Conservation (phyloP, 2,329 filamentous ascomycete species). For the Coniochaeta prunicola region DNA sequence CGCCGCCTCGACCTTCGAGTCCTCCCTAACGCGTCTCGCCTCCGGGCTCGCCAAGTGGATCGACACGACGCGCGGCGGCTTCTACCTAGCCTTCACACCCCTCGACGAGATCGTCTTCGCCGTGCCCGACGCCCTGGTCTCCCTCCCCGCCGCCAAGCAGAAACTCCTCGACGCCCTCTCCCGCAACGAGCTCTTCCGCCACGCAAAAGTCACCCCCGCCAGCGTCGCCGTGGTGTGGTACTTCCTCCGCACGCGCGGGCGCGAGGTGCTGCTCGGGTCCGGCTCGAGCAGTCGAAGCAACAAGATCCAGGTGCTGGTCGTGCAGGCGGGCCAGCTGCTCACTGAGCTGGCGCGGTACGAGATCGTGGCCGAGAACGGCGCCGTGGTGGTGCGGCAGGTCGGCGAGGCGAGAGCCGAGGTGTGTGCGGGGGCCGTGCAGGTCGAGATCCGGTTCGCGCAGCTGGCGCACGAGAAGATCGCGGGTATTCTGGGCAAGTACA, state of each 20-base stretch:
- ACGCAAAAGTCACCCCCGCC: not conserved
- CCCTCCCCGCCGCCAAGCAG: not conserved
- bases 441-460: not conserved
- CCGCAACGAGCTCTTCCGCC: not conserved
- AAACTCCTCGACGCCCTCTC: not conserved
- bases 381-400: not conserved
- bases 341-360: not conserved
- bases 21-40: not conserved
- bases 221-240: not conserved
- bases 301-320: not conserved
- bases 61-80: not conserved
- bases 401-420: not conserved
- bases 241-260: not conserved
- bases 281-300: not conserved
- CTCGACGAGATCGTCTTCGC: slow-evolving; percentile 1
- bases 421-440: not conserved
- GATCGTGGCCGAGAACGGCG: not conserved
- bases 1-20: not conserved
- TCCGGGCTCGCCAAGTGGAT: not conserved
- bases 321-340: not conserved
- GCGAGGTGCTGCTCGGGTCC: not conserved
- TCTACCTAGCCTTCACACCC: slow-evolving; percentile 1
- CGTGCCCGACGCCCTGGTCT: not conserved
- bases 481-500: not conserved
- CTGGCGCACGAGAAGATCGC: not conserved